phyloP scores from a whole-genome alignment of 306 rosid genomes.

The Erythrophleum fordii region DNA sequence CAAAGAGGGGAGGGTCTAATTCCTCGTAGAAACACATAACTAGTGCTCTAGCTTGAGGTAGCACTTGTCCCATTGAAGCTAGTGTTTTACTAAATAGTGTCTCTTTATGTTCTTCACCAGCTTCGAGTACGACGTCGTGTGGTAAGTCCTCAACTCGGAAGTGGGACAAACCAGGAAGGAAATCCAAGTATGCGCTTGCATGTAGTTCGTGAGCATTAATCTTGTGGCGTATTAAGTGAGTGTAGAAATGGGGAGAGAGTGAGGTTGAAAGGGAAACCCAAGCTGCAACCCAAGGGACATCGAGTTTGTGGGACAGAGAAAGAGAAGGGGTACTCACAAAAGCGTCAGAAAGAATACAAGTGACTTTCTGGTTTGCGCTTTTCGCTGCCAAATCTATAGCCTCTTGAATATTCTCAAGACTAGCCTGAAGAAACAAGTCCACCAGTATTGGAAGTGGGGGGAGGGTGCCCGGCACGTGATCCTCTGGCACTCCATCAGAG shows the following conservation, averaged over 20 bases:
- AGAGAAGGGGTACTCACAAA: constrained; percentile 31
- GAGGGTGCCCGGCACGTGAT: constrained; percentile 7
- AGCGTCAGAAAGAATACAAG: constrained; percentile 42
- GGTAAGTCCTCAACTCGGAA: constrained; percentile 37
- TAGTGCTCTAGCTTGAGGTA: constrained; percentile 41
- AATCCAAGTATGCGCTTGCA: constrained; percentile 15
- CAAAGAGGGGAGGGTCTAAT: constrained; percentile 17
- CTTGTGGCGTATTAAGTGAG: constrained; percentile 27
- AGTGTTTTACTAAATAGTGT: constrained; percentile 22
- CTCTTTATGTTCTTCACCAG: constrained; percentile 4
- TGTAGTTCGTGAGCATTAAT: not conserved
- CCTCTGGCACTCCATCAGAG: constrained; percentile 41
- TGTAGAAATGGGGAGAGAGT: constrained; percentile 36
- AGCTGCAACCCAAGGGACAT: constrained; percentile 48
- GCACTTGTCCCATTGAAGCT: constrained; percentile 12
- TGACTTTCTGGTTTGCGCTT: constrained; percentile 29
- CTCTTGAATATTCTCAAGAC: constrained; percentile 31
- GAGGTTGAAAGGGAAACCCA: constrained; percentile 38
- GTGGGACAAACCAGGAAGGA: constrained; percentile 46
- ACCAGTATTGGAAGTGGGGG: not conserved
- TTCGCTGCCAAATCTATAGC: constrained; percentile 31
- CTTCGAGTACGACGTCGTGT: not conserved
- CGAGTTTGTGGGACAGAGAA: constrained; percentile 30
- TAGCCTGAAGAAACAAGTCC: constrained; percentile 35
- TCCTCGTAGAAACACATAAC: constrained; percentile 25